Evolutionary conservation across 192 early-diverging fungal genomes (phyloP), one percentile per base, ranked within the genome.

Genomic region (Coemansia sp.): DNA sequence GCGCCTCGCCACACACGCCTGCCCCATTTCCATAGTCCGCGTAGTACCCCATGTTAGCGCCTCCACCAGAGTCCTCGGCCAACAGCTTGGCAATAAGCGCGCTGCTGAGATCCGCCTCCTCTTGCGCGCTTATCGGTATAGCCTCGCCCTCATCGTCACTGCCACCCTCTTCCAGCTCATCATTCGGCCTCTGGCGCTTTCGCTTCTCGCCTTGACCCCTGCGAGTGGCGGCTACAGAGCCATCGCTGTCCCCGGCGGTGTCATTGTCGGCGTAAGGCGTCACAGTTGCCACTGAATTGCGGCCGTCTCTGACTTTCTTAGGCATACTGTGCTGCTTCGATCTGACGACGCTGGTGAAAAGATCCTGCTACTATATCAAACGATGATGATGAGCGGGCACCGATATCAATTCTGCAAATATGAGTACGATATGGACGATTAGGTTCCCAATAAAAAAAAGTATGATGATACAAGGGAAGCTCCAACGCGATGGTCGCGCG

Each of bases 101-200:
- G 41, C 88, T 89, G 74, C 91, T 92, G 86, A 93, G 86, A 64
- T 88, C 91, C 64, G 92, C 92, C 72, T 94, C 92, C 72, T 94
- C 87, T 62, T 90, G 88, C 24, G 90, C 87, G 8, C 90, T 88
- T 50, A 84, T 84, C 66, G 76, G 55, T 47, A 11, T 65, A 16
- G 55, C 33, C 13, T 69, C 62, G 43, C 49, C 46, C 2, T 57
- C 22, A 34, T 24, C 20, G 38, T 62, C 62, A 36, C 68, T 70
- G 13, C 31, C 36, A 22, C 60, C 15, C 2, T 9, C 36, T 36
- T 4, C 20, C 31, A 8, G 15, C 16, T 5, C 8, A 11, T 5
- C 60, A 15, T 34, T 36, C 47, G n/a, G 22, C 22, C 0, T 46
- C 31, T 13, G 29, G 40, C 34, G 60, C 60, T 62, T 62, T 20